Evolutionary conservation across 176 grass and related monocot species (phyloP).

Genomic region (Zea mays): DNA sequence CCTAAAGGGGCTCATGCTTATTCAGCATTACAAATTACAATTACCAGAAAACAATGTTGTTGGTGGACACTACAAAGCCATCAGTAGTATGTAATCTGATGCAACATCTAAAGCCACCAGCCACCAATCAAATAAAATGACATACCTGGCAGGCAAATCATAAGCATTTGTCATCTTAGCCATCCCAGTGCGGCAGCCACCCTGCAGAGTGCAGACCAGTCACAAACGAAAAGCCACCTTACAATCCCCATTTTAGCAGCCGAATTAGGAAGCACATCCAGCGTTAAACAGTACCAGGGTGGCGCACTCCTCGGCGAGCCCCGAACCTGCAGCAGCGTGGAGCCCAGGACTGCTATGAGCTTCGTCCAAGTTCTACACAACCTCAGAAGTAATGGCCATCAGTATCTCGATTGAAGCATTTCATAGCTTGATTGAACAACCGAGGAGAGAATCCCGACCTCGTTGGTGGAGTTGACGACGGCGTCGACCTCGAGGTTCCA

Average conservation of each 20-base stretch:
- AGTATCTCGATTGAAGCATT: constrained; percentile 14
- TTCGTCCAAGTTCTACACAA: constrained; percentile 83
- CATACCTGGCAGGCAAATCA: constrained; percentile 81
- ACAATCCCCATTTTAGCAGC: background rate
- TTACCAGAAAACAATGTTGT: constrained; percentile 3
- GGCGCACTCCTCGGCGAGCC: constrained; percentile 83
- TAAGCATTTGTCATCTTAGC: constrained; percentile 95
- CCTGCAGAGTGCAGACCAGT: constrained; percentile 57
- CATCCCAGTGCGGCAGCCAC: constrained; percentile 90
- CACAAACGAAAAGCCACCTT: constrained; percentile 18
- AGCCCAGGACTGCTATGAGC: constrained; percentile 86
- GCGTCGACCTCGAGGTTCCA: constrained; percentile 98
- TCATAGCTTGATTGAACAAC: background rate
- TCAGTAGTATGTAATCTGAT: background rate
- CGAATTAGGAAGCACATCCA: constrained; percentile 18
- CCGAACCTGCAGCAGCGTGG: constrained; percentile 70
- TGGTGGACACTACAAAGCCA: background rate
- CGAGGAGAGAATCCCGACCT: constrained; percentile 42
- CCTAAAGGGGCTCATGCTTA: background rate
- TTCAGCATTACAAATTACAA: background rate
- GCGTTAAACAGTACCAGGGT: constrained; percentile 64
- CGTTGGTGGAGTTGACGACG: constrained; percentile 98
- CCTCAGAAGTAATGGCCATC: background rate
- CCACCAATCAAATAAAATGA: constrained; percentile 8
- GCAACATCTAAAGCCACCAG: background rate